Evolutionary conservation across 2,329 filamentous ascomycete species (phyloP), one percentile per base, ranked within the genome.

Genomic region (Cryphonectria naterciae): DNA sequence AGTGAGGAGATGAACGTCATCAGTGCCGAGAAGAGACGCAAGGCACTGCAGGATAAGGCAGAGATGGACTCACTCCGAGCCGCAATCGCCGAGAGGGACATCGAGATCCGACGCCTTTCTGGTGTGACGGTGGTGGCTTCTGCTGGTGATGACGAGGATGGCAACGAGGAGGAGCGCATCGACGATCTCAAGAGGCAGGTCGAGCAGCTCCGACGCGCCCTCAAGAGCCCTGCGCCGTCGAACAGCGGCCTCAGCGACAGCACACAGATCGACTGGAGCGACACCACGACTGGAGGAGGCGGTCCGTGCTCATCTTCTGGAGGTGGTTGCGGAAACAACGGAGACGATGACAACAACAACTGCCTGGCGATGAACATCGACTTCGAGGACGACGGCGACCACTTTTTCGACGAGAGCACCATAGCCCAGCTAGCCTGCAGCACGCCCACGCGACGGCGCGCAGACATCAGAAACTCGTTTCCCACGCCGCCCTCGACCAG

Each of bases 1-100:
- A 88, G 87, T 73, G 87, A 88, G 73, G 86, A 90, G 78, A 85
- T 89, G 79, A 87, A 89, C 76, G 77, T 78, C 17, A 84, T 88
- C 68, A 80, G 84, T 10, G 79, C 80, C 10, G 85, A 86, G 70
- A 86, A 85, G 76, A 82, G 79, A 60, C 80, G 78, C 22, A 79
- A 80, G 58, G 78, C 79, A 0, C 78, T 77, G 67, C 77, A 82
- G 41, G 78, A 83, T 13, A 80, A 80, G 60, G 80, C 79, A 0
- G 86, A 91, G 76, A 79, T 91, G 1, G 80, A 83, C 10, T 79
- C 80, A 11, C 82, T 91, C 13, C 83, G 79, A 56, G 76, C 77
- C 0, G 83, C 88, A 65, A 76, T 91, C 10, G 83, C 81, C 7
- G 80, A 80, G 2, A 84, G 84, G 58, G 86, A 89, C 70, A 80